These are phyloP conservation scores for Ilex asprella DNA, from an alignment of 257 asterid genomes.

Conservation along the genomic window DNA sequence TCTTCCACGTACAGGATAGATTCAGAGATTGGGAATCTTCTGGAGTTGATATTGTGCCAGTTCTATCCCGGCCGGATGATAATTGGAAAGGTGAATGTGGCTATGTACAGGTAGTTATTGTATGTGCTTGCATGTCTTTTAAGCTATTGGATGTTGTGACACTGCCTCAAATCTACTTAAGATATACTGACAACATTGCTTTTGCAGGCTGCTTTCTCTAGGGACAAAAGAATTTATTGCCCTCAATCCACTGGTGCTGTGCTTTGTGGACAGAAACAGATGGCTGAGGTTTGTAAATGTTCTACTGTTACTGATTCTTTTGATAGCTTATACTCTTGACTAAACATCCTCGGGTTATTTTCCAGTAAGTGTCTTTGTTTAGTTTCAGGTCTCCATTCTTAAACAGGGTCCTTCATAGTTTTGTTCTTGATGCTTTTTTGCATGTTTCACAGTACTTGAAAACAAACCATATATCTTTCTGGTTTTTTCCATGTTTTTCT, in stretches of 20 bases:
- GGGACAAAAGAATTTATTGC: slow-evolving; percentile 49
- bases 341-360: neutral
- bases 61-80: slow-evolving; percentile 77
- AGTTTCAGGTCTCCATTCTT: no score
- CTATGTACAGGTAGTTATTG: slow-evolving; percentile 62
- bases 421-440: no score
- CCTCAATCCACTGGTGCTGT: slow-evolving; percentile 75
- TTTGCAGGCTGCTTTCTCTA: slow-evolving; percentile 76
- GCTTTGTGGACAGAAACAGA: slow-evolving; percentile 84
- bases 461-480: no score
- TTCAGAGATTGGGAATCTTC: slow-evolving; percentile 74
- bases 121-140: neutral
- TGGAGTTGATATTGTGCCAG: slow-evolving; percentile 71
- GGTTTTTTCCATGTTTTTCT: no score
- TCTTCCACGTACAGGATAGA: slow-evolving; percentile 47
- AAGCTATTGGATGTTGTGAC: neutral
- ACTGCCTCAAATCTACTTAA: neutral
- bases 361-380: no score
- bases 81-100: slow-evolving; percentile 79
- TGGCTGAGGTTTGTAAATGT: slow-evolving; percentile 72
- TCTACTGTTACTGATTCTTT: neutral
- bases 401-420: no score
- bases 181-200: slow-evolving; percentile 10
- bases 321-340: neutral
- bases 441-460: no score